These are phyloP conservation scores for Calonectria crousiana DNA, from an alignment of 2,329 filamentous ascomycete genomes.

Conservation along the genomic window DNA sequence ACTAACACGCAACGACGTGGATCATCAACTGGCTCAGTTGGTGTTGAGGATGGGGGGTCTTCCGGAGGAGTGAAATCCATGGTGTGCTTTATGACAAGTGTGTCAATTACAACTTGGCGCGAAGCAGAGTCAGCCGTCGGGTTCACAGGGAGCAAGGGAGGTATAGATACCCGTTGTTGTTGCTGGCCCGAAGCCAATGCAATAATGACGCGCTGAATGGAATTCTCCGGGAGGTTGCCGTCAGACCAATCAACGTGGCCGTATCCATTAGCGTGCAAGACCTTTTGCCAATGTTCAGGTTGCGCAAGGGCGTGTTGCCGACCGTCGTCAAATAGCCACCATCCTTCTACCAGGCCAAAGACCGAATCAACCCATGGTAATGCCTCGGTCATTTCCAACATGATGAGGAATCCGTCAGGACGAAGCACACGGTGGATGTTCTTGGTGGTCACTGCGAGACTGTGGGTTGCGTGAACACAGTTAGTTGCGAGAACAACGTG, in stretches of 20 bases:
- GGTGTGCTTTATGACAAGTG: background rate
- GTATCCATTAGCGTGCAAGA: background rate
- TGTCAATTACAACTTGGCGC: background rate
- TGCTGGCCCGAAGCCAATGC: conserved; percentile 1
- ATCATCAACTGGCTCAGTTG: background rate
- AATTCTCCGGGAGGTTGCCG: conserved; percentile 7
- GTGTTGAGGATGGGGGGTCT: background rate
- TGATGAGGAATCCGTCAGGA: conserved; percentile 15
- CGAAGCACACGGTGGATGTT: background rate
- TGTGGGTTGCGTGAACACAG: conserved; percentile 14
- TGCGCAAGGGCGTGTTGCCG: background rate
- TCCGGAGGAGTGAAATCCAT: background rate
- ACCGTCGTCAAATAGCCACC: conserved; percentile 24
- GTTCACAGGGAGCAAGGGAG: background rate
- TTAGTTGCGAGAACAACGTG: conserved; percentile 21
- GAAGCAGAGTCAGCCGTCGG: background rate
- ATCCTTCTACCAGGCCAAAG: conserved; percentile 19
- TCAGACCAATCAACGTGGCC: conserved; percentile 24
- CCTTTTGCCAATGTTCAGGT: background rate
- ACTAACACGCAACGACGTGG: background rate
- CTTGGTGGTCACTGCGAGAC: background rate
- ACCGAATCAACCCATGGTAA: background rate
- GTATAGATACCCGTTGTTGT: background rate
- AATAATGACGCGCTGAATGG: background rate
- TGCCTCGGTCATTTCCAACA: conserved; percentile 15